Evolutionary conservation across 1,139 yeast genomes (phyloP).

Genomic region (Candida smagusa): DNA sequence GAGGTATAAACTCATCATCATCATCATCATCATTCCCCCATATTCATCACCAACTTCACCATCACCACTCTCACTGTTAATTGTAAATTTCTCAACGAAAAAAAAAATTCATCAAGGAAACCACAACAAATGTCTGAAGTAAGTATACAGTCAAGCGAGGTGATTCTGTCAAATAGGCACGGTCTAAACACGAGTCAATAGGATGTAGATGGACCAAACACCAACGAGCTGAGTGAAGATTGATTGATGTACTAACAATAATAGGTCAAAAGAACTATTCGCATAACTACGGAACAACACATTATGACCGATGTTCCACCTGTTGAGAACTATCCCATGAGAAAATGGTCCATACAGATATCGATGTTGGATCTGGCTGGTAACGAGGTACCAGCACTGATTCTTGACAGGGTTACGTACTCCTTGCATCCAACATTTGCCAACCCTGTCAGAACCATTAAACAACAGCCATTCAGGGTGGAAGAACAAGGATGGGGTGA

Average conservation of each 20-base stretch:
- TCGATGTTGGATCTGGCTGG: constrained; percentile 76
- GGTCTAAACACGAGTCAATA: no score
- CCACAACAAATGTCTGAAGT: constrained; percentile 6
- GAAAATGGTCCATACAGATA: constrained; percentile 85
- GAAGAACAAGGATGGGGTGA: constrained; percentile 99
- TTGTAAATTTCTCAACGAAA: not conserved
- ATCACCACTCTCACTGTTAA: no score
- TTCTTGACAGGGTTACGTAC: constrained; percentile 90
- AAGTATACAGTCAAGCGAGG: not conserved
- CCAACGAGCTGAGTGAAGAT: no score
- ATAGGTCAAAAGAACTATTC: constrained; percentile 78
- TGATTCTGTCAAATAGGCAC: no score
- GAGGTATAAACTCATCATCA: no score
- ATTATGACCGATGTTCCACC: constrained; percentile 82
- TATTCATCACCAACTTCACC: no score
- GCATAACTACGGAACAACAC: constrained; percentile 85
- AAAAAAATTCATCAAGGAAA: constrained; percentile 5
- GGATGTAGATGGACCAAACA: no score
- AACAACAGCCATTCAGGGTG: constrained; percentile 83
- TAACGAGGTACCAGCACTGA: constrained; percentile 77
- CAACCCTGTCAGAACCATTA: constrained; percentile 79
- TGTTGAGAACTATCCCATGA: constrained; percentile 91
- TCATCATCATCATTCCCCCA: no score
- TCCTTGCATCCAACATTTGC: constrained; percentile 93
- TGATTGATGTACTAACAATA: constrained; percentile 8